These are phyloP conservation scores for Nidularia pulvinata DNA, from an alignment of 768 basidiomycete genomes.

Conservation along the genomic window DNA sequence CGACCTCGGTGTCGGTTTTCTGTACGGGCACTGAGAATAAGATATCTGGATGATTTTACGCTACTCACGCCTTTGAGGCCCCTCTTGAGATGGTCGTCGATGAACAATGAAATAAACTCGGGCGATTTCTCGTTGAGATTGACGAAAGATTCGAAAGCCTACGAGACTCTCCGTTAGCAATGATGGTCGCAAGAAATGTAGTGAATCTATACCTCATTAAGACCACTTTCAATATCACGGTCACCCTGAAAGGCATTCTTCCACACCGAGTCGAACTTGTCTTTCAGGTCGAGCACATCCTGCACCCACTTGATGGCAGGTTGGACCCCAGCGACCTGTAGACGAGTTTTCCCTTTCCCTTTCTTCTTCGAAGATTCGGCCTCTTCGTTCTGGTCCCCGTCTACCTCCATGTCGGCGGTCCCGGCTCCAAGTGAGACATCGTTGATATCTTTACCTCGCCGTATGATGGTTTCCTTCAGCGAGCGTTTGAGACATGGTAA, in stretches of 20 bases:
- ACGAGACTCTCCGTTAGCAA: not conserved
- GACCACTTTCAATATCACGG: conserved; percentile 72
- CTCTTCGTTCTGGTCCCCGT: conserved; percentile 28
- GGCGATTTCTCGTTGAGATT: conserved; percentile 87
- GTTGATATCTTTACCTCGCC: conserved; percentile 82
- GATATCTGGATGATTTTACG: not conserved
- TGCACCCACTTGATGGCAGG: conserved; percentile 93
- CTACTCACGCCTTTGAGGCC: conserved; percentile 87
- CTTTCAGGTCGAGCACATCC: conserved; percentile 87
- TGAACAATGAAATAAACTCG: conserved; percentile 95
- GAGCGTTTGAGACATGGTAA: conserved; percentile 61
- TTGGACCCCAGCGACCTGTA: conserved; percentile 37
- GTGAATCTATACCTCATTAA: conserved; percentile 71
- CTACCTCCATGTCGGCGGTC: conserved; percentile 22
- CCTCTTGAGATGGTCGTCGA: conserved; percentile 95
- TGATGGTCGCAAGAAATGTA: not conserved
- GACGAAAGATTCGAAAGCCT: conserved; percentile 95
- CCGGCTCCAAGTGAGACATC: conserved; percentile 47
- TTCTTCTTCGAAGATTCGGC: conserved; percentile 41
- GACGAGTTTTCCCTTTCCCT: conserved; percentile 46
- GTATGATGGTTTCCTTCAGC: conserved; percentile 70
- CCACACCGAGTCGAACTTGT: conserved; percentile 84
- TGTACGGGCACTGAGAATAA: conserved; percentile 20
- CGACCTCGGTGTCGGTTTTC: conserved; percentile 97
- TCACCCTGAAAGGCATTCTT: conserved; percentile 69